Conservation (phyloP, 1,139 yeast genomes). For the Kodamaea sp. region DNA sequence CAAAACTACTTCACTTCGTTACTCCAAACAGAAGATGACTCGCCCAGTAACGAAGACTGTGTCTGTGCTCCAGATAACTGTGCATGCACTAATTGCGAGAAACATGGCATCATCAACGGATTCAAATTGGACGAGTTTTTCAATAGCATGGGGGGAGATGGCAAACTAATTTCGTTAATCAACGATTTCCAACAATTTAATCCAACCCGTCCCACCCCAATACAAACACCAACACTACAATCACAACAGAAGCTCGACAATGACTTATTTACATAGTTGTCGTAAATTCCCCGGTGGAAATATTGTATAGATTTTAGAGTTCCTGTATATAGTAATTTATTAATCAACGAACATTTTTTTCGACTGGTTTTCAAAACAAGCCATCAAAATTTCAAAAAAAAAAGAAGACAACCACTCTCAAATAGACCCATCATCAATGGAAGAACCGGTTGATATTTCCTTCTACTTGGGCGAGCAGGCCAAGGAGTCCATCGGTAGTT, state of each 20-base stretch:
- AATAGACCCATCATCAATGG: constrained; percentile 7
- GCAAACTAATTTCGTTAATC: constrained; percentile 1
- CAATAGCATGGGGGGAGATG: constrained; percentile 1
- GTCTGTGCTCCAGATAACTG: constrained; percentile 45
- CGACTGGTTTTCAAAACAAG: neutral
- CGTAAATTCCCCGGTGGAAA: too few species aligned
- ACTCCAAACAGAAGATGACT: constrained; percentile 11
- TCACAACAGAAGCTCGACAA: too few species aligned
- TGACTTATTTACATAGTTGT: too few species aligned
- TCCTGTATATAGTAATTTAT: neutral
- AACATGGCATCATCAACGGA: constrained; percentile 54
- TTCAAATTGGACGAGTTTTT: constrained; percentile 38
- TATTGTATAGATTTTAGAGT: neutral
- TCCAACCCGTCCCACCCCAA: too few species aligned
- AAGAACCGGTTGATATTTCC: constrained; percentile 35
- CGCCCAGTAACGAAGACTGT: constrained; percentile 27
- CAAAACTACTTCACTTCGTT: constrained; percentile 2
- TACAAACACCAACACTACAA: too few species aligned
- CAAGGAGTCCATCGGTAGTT: constrained; percentile 29
- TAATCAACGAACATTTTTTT: neutral
- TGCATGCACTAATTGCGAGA: constrained; percentile 50
- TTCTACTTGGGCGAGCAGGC: constrained; percentile 37
- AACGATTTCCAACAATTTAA: constrained; percentile 1
- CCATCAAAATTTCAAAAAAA: neutral
- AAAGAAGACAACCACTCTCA: neutral